These are phyloP conservation scores for Ensete ventricosum DNA, from an alignment of 176 grass and related monocot genomes.

Conservation along the genomic window DNA sequence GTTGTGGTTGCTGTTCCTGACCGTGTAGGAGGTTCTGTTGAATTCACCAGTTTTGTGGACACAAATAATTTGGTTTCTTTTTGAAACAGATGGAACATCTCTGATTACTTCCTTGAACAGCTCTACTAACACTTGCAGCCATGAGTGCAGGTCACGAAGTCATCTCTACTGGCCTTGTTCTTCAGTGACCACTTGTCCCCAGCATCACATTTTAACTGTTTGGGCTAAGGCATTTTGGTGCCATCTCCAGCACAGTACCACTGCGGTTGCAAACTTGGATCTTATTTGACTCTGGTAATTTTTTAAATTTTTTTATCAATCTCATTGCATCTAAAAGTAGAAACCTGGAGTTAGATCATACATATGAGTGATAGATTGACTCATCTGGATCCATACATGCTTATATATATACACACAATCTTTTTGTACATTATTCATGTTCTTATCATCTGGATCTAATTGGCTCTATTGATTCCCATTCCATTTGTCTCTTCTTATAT, in stretches of 20 bases:
- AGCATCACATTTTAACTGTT: constrained; percentile 60
- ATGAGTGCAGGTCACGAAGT: constrained; percentile 40
- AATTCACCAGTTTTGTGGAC: constrained; percentile 34
- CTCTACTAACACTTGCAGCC: constrained; percentile 28
- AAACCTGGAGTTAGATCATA: too few species aligned
- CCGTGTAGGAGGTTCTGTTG: constrained; percentile 51
- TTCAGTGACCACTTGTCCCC: constrained; percentile 57
- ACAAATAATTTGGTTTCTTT: constrained; percentile 51
- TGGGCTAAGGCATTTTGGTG: constrained; percentile 51
- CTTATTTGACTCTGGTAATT: constrained; percentile 13
- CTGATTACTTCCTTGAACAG: constrained; percentile 44
- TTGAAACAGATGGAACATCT: constrained; percentile 64
- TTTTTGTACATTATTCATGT: too few species aligned
- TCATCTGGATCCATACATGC: too few species aligned
- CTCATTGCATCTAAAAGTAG: too few species aligned
- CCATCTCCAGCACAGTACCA: constrained; percentile 41
- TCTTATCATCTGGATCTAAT: too few species aligned
- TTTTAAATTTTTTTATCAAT: constrained; percentile 27
- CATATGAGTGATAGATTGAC: too few species aligned
- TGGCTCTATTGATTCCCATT: too few species aligned
- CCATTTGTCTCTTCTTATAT: too few species aligned
- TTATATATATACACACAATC: too few species aligned
- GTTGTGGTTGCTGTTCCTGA: constrained; percentile 54
- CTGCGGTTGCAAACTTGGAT: constrained; percentile 50
- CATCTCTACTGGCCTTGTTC: constrained; percentile 44